A percentile compares a stretch with the other conserved stretches of the same genome.
Conservation (phyloP, 129 eudicot species). For the Rutidosis leptorrhynchoides region DNA sequence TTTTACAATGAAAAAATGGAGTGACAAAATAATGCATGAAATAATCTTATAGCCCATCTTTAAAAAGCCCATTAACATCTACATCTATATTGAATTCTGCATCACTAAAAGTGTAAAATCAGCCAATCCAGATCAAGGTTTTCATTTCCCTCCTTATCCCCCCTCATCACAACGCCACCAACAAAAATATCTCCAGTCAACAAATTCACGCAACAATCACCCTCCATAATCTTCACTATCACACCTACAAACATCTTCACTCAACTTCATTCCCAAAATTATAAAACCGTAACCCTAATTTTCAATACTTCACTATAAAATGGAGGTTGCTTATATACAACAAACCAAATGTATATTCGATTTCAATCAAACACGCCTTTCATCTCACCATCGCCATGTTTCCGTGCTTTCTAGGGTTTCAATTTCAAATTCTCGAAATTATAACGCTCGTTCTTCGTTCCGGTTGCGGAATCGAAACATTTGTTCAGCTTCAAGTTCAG, state of each 20-base stretch:
- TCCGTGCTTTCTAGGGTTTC: slow-evolving; percentile 29
- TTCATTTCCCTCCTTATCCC: slow-evolving; percentile 23
- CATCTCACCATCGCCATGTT: slow-evolving; percentile 37
- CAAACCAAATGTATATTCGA: slow-evolving; percentile 45
- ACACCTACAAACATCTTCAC: slow-evolving; percentile 2
- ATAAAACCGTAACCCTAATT: slow-evolving; percentile 30
- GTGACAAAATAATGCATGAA: neutral
- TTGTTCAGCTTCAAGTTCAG: slow-evolving; percentile 60
- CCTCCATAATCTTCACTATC: neutral
- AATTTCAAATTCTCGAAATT: slow-evolving; percentile 11
- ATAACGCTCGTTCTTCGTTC: slow-evolving; percentile 23
- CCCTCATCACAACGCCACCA: slow-evolving; percentile 23
- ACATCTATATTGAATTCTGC: neutral
- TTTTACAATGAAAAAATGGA: too few species aligned
- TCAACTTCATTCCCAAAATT: neutral
- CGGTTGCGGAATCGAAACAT: slow-evolving; percentile 31
- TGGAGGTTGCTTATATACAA: slow-evolving; percentile 46
- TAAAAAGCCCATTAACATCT: too few species aligned
- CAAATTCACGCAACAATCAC: slow-evolving; percentile 9
- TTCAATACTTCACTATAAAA: slow-evolving; percentile 1
- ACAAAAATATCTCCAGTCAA: slow-evolving; percentile 12
- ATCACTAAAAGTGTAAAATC: neutral
- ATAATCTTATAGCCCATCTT: too few species aligned
- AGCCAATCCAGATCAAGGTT: slow-evolving; percentile 3
- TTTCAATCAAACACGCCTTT: slow-evolving; percentile 32